phyloP scores from a whole-genome alignment of 1,284 basidiomycete species.

The Heliocybe sulcata region DNA sequence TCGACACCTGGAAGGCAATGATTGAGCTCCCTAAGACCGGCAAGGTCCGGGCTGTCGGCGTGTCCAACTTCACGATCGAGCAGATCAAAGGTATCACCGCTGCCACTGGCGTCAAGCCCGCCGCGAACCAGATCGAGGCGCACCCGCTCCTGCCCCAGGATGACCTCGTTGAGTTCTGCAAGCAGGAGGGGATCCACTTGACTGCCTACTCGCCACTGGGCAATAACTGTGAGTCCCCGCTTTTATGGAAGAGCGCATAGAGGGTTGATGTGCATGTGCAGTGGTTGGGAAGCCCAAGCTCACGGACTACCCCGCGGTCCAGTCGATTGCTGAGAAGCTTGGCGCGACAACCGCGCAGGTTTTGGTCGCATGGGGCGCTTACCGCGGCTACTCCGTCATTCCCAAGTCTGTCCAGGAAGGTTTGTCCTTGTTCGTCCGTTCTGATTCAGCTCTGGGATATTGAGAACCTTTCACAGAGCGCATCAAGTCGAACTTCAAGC shows the following conservation, averaged over 20 bases:
- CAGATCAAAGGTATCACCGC: slow-evolving; percentile 25
- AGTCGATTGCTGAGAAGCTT: slow-evolving; percentile 42
- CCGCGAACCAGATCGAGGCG: slow-evolving; percentile 58
- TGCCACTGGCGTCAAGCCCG: slow-evolving; percentile 34
- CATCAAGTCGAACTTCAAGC: slow-evolving; percentile 48
- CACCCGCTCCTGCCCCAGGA: slow-evolving; percentile 52
- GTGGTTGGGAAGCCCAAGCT: slow-evolving; percentile 52
- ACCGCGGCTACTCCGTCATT: slow-evolving; percentile 39
- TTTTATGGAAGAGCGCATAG: neutral
- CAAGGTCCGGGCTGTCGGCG: slow-evolving; percentile 52
- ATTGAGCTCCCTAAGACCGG: slow-evolving; percentile 46
- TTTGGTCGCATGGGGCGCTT: slow-evolving; percentile 42
- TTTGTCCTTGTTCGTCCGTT: slow-evolving; percentile 3
- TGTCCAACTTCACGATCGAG: slow-evolving; percentile 64
- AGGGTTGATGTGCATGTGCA: slow-evolving; percentile 19
- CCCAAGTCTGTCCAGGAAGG: slow-evolving; percentile 43
- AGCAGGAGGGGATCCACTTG: slow-evolving; percentile 49
- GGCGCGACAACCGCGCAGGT: slow-evolving; percentile 39
- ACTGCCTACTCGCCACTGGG: slow-evolving; percentile 69
- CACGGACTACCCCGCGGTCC: slow-evolving; percentile 56
- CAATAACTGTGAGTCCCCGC: slow-evolving; percentile 40
- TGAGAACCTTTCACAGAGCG: slow-evolving; percentile 20
- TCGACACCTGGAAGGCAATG: slow-evolving; percentile 83
- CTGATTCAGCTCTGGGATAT: neutral
- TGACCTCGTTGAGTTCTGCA: slow-evolving; percentile 49